Percentiles rank a stretch among this genome's conserved stretches.
Evolutionary conservation across 768 basidiomycete species (phyloP).

Genomic region (Lentinula lateritia): DNA sequence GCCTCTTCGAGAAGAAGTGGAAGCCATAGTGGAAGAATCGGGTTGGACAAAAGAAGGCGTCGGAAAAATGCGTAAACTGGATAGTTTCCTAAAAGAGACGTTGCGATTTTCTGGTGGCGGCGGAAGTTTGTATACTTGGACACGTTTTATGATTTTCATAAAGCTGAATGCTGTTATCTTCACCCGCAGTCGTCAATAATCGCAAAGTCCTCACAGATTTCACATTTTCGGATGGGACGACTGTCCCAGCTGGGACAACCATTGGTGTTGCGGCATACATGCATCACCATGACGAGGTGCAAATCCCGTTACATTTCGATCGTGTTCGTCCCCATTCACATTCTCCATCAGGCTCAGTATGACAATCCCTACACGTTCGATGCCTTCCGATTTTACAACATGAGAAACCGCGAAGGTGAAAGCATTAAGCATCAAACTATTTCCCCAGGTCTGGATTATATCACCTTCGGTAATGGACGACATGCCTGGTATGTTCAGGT

Average conservation of each 20-base stretch:
- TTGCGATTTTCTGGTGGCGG: constrained; percentile 25
- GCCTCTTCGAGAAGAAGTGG: constrained; percentile 38
- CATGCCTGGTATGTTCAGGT: constrained; percentile 18
- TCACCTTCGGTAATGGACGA: constrained; percentile 34
- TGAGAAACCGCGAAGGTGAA: constrained; percentile 28
- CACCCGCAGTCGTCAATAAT: constrained; percentile 14
- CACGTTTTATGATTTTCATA: not conserved
- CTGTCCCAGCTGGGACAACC: constrained; percentile 20
- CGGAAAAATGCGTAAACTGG: constrained; percentile 35
- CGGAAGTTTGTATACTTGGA: constrained; percentile 16
- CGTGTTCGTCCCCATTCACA: not conserved
- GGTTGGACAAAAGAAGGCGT: constrained; percentile 32
- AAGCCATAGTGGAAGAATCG: constrained; percentile 26
- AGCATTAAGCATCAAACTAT: constrained; percentile 28
- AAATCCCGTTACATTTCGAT: not conserved
- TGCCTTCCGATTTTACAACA: constrained; percentile 41
- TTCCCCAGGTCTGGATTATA: constrained; percentile 22
- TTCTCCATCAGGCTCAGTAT: constrained; percentile 27
- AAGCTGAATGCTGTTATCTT: not conserved
- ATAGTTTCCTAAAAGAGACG: constrained; percentile 41
- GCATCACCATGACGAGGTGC: constrained; percentile 17
- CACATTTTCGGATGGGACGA: constrained; percentile 22
- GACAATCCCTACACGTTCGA: constrained; percentile 36
- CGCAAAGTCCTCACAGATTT: constrained; percentile 20
- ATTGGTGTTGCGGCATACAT: constrained; percentile 18